These are phyloP conservation scores for Mycena pura DNA, from an alignment of 768 basidiomycete species.

Conservation along the genomic window DNA sequence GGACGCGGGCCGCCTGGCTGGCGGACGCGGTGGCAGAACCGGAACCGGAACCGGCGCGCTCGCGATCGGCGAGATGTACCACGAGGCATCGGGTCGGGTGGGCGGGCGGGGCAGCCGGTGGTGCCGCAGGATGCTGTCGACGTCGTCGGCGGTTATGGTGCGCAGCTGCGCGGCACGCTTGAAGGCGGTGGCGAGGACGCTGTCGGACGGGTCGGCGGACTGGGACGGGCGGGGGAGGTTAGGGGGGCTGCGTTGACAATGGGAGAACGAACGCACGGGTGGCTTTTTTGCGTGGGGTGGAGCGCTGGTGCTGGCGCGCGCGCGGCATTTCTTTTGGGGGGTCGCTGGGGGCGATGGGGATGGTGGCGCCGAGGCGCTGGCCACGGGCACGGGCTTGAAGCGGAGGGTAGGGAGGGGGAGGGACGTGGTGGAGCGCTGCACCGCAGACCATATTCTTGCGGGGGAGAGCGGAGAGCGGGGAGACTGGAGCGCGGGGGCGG, in stretches of 20 bases:
- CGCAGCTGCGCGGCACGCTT: slow-evolving; percentile 17
- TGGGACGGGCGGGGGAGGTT: no score
- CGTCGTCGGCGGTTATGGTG: slow-evolving; percentile 11
- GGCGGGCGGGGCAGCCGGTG: not conserved
- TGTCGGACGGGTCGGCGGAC: not conserved
- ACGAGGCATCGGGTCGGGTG: not conserved
- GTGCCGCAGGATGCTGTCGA: not conserved
- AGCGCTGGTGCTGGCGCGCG: not conserved
- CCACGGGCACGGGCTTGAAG: not conserved
- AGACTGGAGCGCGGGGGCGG: not conserved
- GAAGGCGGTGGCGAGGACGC: slow-evolving; percentile 2
- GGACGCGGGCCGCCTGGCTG: not conserved
- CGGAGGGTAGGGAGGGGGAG: slow-evolving; percentile 1
- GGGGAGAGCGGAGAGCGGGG: slow-evolving; percentile 12
- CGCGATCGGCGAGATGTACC: not conserved
- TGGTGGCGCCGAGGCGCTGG: no score
- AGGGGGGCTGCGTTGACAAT: no score
- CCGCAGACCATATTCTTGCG: slow-evolving; percentile 6
- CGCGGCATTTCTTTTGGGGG: not conserved
- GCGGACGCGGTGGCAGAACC: not conserved
- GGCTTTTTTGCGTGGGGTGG: not conserved
- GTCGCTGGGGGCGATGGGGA: not conserved
- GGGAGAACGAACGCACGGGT: not conserved
- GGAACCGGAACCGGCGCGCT: not conserved
- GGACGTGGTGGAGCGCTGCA: slow-evolving; percentile 1